Base-by-base conservation (phyloP, 2,329 filamentous ascomycete species). In the Colletotrichum shisoi region DNA sequence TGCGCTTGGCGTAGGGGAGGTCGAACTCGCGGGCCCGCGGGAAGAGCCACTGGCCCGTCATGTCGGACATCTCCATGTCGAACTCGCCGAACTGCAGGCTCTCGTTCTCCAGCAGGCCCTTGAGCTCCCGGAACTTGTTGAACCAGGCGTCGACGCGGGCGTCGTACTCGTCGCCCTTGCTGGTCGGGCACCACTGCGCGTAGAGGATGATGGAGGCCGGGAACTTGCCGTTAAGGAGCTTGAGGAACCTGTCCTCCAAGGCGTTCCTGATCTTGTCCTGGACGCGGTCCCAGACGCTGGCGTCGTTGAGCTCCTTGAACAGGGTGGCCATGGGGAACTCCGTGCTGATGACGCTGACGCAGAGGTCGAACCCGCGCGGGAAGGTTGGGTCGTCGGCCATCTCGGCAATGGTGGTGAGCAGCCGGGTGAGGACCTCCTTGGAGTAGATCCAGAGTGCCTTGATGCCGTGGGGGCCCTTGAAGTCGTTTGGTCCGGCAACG, bases 11-110 rank as follows among this genome's bases (percentile, higher is more conserved):
- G 62, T 84, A 84, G 0, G 82, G 82, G 24, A 80, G 77, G 34
- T 82, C 77, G 63, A 83, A 84, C 70, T 84, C 81, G 44, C 81
- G 77, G 4, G 75, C 74, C 62, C 79, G 79, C 0, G 72, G 74
- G 73, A 84, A 83, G 63, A 84, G 77, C 82, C 82, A 84, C 44
- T 77, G 74, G 4, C 75, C 75, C 0, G 80, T 81, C 69, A 84
- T 72, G 24, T 78, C 69, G 2, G 80, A 79, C 81, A 84, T 83
- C n/a, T 76, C 75, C 71, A 80, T 78, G 58, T 76, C 74, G 3
- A 75, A 71, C 37, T 78, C 76, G 19, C 74, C 73, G 62, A 71
- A 72, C 39, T 70, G 53, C 8, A 77, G 70, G 19, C 70, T 76
- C 12, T 74, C 73, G 1, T 76, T 71, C 11, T 77, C 71, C 12